These are phyloP conservation scores for Russula sp. DNA, from an alignment of 768 basidiomycete genomes.

Conservation along the genomic window DNA sequence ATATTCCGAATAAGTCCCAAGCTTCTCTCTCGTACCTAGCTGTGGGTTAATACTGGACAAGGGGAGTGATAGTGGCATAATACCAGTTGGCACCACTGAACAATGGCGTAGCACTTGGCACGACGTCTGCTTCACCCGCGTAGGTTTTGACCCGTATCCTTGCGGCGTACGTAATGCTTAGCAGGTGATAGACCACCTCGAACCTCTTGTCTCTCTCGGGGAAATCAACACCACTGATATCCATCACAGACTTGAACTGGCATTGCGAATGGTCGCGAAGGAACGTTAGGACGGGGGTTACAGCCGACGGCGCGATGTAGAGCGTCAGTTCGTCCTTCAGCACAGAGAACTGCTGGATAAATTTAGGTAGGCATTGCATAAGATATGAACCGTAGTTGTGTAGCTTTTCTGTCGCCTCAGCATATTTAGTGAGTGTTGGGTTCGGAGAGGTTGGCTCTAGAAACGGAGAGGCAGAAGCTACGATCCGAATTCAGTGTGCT, in stretches of 20 bases:
- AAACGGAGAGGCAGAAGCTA: conserved; percentile 75
- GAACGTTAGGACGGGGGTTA: conserved; percentile 84
- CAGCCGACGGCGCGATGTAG: conserved; percentile 73
- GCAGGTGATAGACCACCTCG: conserved; percentile 93
- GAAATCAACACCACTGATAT: conserved; percentile 93
- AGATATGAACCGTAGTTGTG: conserved; percentile 94
- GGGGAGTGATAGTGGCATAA: conserved; percentile 1
- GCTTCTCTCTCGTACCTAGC: conserved; percentile 91
- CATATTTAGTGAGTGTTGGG: conserved; percentile 64
- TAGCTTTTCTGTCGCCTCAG: conserved; percentile 65
- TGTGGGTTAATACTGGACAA: conserved; percentile 3
- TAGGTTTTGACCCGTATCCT: conserved; percentile 97
- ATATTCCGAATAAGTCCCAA: conserved; percentile 97
- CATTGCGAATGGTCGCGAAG: conserved; percentile 92
- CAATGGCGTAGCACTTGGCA: conserved; percentile 72
- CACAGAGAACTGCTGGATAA: conserved; percentile 95
- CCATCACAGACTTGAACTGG: conserved; percentile 89
- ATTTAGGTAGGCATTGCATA: conserved; percentile 90
- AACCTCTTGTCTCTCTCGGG: conserved; percentile 91
- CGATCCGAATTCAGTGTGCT: not conserved
- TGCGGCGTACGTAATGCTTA: conserved; percentile 71
- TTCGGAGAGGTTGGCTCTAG: conserved; percentile 85
- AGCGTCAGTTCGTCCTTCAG: conserved; percentile 92
- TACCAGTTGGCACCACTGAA: conserved; percentile 95
- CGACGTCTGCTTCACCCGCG: conserved; percentile 84